phyloP scores from a whole-genome alignment of 1,284 basidiomycete genomes.

The Tranzscheliella williamsii region DNA sequence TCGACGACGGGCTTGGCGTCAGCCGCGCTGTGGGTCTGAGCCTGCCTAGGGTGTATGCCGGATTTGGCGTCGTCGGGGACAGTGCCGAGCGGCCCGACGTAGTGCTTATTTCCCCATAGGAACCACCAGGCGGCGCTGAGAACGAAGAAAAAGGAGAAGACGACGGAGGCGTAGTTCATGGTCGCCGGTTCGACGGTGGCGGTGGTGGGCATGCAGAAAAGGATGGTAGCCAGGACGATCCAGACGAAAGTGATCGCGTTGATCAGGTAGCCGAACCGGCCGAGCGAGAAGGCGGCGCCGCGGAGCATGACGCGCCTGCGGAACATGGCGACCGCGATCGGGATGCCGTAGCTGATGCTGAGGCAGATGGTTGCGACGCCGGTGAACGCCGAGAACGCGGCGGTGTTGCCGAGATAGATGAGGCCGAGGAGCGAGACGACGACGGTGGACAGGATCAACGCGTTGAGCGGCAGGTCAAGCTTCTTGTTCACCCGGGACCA shows the following conservation, averaged over 20 bases:
- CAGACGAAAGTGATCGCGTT: slow-evolving; percentile 63
- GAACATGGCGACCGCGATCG: slow-evolving; percentile 62
- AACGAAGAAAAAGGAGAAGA: slow-evolving; percentile 44
- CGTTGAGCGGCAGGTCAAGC: slow-evolving; percentile 62
- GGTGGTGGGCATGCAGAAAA: slow-evolving; percentile 64
- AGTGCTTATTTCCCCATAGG: slow-evolving; percentile 32
- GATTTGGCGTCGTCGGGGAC: slow-evolving; percentile 12
- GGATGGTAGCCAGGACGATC: slow-evolving; percentile 63
- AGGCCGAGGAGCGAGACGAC: slow-evolving; percentile 63
- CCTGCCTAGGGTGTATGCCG: slow-evolving; percentile 1
- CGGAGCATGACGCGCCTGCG: slow-evolving; percentile 57
- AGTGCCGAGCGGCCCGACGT: slow-evolving; percentile 35
- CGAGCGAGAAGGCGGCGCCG: slow-evolving; percentile 62
- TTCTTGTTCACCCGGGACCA: slow-evolving; percentile 62
- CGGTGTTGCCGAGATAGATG: slow-evolving; percentile 48
- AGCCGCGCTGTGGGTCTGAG: neutral
- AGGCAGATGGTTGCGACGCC: slow-evolving; percentile 48
- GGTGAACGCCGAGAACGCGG: slow-evolving; percentile 50
- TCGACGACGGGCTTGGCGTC: slow-evolving; percentile 11
- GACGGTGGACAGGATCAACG: slow-evolving; percentile 62
- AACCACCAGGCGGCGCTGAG: slow-evolving; percentile 36
- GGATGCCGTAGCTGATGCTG: slow-evolving; percentile 61
- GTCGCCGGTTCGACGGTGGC: slow-evolving; percentile 58
- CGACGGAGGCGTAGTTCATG: slow-evolving; percentile 61
- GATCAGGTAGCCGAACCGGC: slow-evolving; percentile 59